These are phyloP conservation scores for Clavispora asparagi DNA, from an alignment of 805 yeast species.

Conservation along the genomic window DNA sequence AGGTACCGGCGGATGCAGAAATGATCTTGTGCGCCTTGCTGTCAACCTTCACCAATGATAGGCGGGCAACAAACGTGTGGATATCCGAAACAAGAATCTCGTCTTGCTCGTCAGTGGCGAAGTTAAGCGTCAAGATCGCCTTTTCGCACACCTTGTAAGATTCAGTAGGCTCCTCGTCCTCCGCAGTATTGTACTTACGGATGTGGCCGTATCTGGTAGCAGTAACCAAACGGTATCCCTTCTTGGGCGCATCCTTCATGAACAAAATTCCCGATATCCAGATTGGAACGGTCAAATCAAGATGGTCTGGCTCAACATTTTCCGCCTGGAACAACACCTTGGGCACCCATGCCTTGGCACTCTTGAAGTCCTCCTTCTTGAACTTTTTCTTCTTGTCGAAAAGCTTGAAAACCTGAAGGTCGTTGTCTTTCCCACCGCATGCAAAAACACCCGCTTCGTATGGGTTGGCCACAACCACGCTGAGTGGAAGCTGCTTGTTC, in stretches of 20 bases:
- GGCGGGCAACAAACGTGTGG: constrained; percentile 57
- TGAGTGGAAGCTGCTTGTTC: constrained; percentile 23
- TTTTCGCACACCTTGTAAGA: constrained; percentile 51
- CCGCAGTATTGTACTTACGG: constrained; percentile 63
- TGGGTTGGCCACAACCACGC: constrained; percentile 46
- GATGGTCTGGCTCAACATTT: constrained; percentile 73
- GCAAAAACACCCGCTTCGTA: constrained; percentile 54
- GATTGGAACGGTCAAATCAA: constrained; percentile 78
- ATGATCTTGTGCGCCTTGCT: constrained; percentile 29
- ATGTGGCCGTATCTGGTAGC: constrained; percentile 74
- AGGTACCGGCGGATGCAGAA: constrained; percentile 43
- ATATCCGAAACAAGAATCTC: constrained; percentile 66
- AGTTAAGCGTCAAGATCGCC: constrained; percentile 43
- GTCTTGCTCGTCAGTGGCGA: constrained; percentile 28
- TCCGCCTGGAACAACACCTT: constrained; percentile 59
- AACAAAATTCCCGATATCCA: constrained; percentile 64
- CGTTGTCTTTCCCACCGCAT: constrained; percentile 82
- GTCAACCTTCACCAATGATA: constrained; percentile 34
- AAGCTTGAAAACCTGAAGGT: constrained; percentile 47
- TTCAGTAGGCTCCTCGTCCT: constrained; percentile 64
- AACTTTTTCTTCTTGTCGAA: constrained; percentile 19
- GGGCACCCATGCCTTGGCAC: constrained; percentile 8
- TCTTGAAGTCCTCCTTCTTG: constrained; percentile 13
- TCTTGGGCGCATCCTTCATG: constrained; percentile 26
- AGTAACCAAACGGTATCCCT: constrained; percentile 51